These are phyloP conservation scores for Cymbopogon citratus DNA, from an alignment of 176 grass and related monocot species.

Conservation along the genomic window DNA sequence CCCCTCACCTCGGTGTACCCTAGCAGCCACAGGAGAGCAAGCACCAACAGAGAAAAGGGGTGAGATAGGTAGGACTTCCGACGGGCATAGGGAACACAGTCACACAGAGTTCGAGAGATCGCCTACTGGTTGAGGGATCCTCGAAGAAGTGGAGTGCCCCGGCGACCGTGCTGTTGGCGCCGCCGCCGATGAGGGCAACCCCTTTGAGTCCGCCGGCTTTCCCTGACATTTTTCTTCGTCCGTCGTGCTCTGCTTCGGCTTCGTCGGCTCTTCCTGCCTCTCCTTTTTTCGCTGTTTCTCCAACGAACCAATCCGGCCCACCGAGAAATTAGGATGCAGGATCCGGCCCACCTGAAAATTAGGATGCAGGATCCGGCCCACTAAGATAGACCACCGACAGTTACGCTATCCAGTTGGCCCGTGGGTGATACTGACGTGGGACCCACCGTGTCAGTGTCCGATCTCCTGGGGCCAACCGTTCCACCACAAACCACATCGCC, in stretches of 20 bases:
- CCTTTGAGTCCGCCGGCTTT: slow-evolving; percentile 48
- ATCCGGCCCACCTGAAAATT: background rate
- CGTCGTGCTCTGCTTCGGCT: background rate
- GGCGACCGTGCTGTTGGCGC: slow-evolving; percentile 27
- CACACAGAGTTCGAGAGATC: background rate
- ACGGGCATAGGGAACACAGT: background rate
- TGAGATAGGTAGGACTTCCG: background rate
- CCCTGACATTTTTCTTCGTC: slow-evolving; percentile 28
- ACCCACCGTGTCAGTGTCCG: background rate
- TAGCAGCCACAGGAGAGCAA: background rate
- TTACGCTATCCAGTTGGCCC: background rate
- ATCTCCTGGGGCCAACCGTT: background rate
- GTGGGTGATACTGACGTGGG: background rate
- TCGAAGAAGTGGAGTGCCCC: slow-evolving; percentile 46
- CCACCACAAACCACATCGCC: no score
- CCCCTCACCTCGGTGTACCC: slow-evolving; percentile 61
- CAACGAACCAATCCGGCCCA: background rate
- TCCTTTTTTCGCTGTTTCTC: background rate
- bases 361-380: background rate
- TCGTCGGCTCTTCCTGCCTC: background rate
- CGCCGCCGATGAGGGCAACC: slow-evolving; percentile 46
- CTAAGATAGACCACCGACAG: background rate
- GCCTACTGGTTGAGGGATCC: slow-evolving; percentile 23
- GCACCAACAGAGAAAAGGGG: background rate
- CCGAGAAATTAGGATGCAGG: background rate